Evolutionary conservation across 2,329 filamentous ascomycete genomes (phyloP), one percentile per base, ranked within the genome.

Genomic region (Monilinia laxa): DNA sequence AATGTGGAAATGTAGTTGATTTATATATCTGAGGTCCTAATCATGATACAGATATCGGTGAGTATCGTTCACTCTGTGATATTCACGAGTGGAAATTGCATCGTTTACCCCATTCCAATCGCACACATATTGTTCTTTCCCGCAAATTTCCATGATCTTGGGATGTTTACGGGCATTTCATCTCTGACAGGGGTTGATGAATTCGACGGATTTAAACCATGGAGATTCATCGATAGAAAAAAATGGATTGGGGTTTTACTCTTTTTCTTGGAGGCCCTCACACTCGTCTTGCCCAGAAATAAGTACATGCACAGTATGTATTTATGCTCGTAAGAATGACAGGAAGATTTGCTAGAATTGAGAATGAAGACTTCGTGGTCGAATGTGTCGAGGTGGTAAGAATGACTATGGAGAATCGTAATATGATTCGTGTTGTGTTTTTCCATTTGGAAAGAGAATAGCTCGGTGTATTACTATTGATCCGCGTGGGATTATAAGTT

Each of bases 231-330:
- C 3, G 75, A 40, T 28, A 62, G 16, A 28, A 28, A 16, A 83
- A 54, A 82, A 83, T 68, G 82, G 83, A 1, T 73, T 78, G 12
- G 78, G 73, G 70, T 1, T 77, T 77, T 67, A 56, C 77, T 4
- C 75, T 73, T 2, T 76, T 78, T 64, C 74, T 77, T 57, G 72
- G 74, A 2, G 76, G 77, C 7, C 72, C 74, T 10, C 71, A 75
- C 6, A 73, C 77, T 18, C 76, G 73, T 68, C 69, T 75, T 60
- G 76, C 70, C 42, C 72, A 77, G 49, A 75, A 77, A 69, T 76
- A 75, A 51, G 76, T 76, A n/a, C 70, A 75, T 47, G 75, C 71
- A 1, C 73, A 77, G 57, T 72, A 72, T 10, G 52, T 56, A 6
- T 64, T 55, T 38, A 6, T 56, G 14, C 62, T 56, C 1, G 62